phyloP scores from a whole-genome alignment of 495 filamentous ascomycete species.

The Aspergillus bertholletiae region DNA sequence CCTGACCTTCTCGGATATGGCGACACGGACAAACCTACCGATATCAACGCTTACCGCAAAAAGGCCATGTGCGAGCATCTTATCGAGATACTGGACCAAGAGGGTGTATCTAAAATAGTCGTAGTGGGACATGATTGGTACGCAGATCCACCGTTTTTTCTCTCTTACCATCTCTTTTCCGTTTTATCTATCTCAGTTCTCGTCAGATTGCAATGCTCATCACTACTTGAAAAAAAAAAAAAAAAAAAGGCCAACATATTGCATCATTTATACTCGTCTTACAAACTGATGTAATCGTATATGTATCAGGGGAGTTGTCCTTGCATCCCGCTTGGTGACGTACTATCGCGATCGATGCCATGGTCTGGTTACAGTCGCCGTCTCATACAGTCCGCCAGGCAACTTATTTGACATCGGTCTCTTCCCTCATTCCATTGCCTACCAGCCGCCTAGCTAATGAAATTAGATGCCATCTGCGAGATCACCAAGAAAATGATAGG shows the following conservation, averaged over 20 bases:
- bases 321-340: neutral
- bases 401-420: neutral
- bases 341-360: neutral
- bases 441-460: neutral
- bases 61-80: conserved; percentile 33
- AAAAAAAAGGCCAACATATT: no score
- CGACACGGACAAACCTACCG: conserved; percentile 36
- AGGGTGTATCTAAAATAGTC: neutral
- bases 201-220: neutral
- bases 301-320: neutral
- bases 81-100: conserved; percentile 26
- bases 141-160: neutral
- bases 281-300: neutral
- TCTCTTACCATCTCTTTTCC: neutral
- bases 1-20: conserved; percentile 50
- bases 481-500: neutral
- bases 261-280: no score
- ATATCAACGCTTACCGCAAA: conserved; percentile 26
- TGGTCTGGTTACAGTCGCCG: neutral
- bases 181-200: neutral
- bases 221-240: no score
- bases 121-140: neutral
- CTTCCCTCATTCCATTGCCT: neutral
- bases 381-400: neutral
- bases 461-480: neutral